phyloP scores from a whole-genome alignment of 1,284 basidiomycete species.

The Heterobasidion occidentale region DNA sequence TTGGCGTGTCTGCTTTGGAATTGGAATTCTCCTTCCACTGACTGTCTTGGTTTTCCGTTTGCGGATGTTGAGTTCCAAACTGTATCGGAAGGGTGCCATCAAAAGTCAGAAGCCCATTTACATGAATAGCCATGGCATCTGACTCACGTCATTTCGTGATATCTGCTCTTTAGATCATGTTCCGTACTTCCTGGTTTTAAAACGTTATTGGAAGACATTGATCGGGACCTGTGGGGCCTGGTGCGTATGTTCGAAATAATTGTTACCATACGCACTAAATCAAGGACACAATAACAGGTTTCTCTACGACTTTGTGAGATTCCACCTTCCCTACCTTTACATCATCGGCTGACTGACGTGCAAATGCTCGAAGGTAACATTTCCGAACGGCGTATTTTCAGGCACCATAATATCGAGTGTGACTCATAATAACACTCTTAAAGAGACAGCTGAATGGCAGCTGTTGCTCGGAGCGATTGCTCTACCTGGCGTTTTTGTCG shows the following conservation, averaged over 20 bases:
- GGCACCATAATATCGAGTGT: slow-evolving; percentile 59
- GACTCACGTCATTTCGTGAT: not conserved
- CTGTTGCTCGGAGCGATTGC: slow-evolving; percentile 61
- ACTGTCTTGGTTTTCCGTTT: slow-evolving; percentile 68
- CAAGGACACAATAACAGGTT: slow-evolving; percentile 37
- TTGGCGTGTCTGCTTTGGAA: slow-evolving; percentile 72
- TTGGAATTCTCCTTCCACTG: slow-evolving; percentile 62
- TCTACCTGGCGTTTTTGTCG: slow-evolving; percentile 55
- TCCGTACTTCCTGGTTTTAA: slow-evolving; percentile 56
- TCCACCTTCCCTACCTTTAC: not conserved
- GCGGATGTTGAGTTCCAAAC: slow-evolving; percentile 60
- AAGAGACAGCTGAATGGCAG: slow-evolving; percentile 63
- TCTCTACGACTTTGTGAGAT: slow-evolving; percentile 61
- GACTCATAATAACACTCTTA: slow-evolving; percentile 44
- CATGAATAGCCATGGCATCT: not conserved
- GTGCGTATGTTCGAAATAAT: slow-evolving; percentile 23
- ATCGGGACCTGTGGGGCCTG: slow-evolving; percentile 70
- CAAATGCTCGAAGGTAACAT: slow-evolving; percentile 39
- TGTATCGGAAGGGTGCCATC: slow-evolving; percentile 62
- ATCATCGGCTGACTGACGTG: not conserved
- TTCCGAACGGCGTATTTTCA: slow-evolving; percentile 63
- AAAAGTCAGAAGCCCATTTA: slow-evolving; percentile 32
- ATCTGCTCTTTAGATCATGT: slow-evolving; percentile 34
- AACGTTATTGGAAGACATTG: slow-evolving; percentile 61
- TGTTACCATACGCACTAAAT: not conserved